Base-by-base conservation (phyloP, 2,329 filamentous ascomycete genomes). In the Ceratocystis alfenasii region DNA sequence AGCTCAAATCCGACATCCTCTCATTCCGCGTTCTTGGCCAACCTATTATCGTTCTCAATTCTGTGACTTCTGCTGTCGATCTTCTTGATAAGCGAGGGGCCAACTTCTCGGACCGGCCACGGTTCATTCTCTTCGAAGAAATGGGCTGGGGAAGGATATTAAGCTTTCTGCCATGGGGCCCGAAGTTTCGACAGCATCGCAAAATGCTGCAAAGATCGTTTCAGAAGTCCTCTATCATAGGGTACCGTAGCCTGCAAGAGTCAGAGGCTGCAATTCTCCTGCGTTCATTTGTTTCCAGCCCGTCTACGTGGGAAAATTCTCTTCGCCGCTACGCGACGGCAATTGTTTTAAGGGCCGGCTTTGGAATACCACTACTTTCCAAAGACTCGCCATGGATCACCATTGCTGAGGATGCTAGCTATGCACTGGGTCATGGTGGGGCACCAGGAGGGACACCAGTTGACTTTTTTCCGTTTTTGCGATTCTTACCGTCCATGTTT, bases 1-100 rank as follows among this genome's bases (percentile, higher is more conserved):
- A 74, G 87, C 74, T 88, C 88, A 73, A 84, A 1, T 74, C 76
- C 55, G 76, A 78, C 60, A 75, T 78, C 0, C 75, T 78, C 15
- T 77, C 76, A 67, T 74, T 78, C 15, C 76, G 77, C 63, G 70
- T 78, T 28, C 76, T 76, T 0, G 75, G 76, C 2, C 77, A 75
- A 0, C 75, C 76, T 0, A 78, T 76, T 6, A 75, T 78, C 63
- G 70, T 78, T 6, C 71, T 78, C 1, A 76, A 76, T 0, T 78
- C 76, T 0, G 76, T 76, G 0, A 74, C 76, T 53, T 75, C 76
- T 1, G 76, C 76, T 0, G 77, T 76, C 75, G 76, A 78, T 45
- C 72, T 78, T 0, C 73, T 78, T 0, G 78, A 79, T 68, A 77
- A 75, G 65, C 74, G 74, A 3, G 77, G 77, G 1, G 72, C 76